A percentile compares a stretch with the other conserved stretches of the same genome.
Evolutionary conservation across 2,329 filamentous ascomycete species (phyloP).

Genomic region (Calonectria henricotiae): DNA sequence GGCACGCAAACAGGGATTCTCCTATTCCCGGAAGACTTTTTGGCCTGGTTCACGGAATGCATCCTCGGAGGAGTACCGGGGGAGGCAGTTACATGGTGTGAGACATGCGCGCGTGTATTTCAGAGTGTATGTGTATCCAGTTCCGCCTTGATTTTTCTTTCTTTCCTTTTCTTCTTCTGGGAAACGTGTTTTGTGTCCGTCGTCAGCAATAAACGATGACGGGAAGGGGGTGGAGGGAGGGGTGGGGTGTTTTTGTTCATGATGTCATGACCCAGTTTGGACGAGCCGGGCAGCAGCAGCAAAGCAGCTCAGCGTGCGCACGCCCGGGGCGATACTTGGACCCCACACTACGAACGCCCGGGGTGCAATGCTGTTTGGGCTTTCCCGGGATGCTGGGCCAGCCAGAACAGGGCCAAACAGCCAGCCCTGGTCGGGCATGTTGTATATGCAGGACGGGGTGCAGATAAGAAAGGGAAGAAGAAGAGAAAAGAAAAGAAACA

Average conservation of each 20-base stretch:
- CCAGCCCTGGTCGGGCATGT: too few species aligned
- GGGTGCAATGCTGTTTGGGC: background rate
- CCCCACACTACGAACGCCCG: constrained; percentile 6
- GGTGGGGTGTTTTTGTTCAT: background rate
- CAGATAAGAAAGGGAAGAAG: background rate
- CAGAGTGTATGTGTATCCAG: background rate
- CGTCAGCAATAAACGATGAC: background rate
- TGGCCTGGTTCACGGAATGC: constrained; percentile 16
- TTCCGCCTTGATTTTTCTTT: constrained; percentile 5
- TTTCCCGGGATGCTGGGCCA: background rate
- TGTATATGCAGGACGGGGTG: background rate
- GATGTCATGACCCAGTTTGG: constrained; percentile 34
- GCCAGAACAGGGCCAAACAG: background rate
- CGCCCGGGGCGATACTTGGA: background rate
- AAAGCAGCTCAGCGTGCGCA: constrained; percentile 13
- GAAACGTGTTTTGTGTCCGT: background rate
- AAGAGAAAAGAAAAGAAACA: background rate
- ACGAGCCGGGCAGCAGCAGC: background rate
- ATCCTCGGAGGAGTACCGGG: background rate
- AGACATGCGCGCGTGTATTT: background rate
- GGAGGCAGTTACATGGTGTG: background rate
- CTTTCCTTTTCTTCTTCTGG: background rate
- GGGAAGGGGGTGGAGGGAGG: too few species aligned
- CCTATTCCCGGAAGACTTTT: background rate
- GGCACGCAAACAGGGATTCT: background rate